Conservation (phyloP, 1,139 yeast species). For the Kazachstania sp. region DNA sequence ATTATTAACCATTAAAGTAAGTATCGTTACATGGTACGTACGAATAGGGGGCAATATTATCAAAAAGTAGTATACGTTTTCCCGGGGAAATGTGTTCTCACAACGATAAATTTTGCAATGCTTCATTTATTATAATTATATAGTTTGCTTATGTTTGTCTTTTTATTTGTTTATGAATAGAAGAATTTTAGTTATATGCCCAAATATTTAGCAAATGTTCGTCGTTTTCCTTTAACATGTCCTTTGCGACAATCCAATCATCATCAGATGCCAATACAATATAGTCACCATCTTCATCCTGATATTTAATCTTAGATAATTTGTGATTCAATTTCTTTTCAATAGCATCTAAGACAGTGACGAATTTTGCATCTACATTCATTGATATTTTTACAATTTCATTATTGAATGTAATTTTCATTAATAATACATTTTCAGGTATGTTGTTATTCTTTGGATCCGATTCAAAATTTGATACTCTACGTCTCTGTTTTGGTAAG, state of each 20-base stretch:
- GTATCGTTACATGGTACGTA: too few relatives aligned
- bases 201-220: conserved; percentile 35
- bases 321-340: conserved; percentile 36
- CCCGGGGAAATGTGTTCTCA: background rate
- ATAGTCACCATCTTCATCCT: conserved; percentile 93
- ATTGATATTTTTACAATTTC: conserved; percentile 35
- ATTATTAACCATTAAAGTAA: too few relatives aligned
- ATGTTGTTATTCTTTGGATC: conserved; percentile 34
- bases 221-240: conserved; percentile 34
- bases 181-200: conserved; percentile 21
- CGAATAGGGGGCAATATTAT: too few relatives aligned
- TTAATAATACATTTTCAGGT: conserved; percentile 32
- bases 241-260: conserved; percentile 44
- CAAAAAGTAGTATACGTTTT: too few relatives aligned
- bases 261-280: conserved; percentile 82
- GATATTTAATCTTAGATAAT: conserved; percentile 54
- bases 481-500: conserved; percentile 28
- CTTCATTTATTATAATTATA: background rate
- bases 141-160: background rate
- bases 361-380: conserved; percentile 30
- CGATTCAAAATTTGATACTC: conserved; percentile 30
- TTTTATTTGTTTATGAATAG: background rate
- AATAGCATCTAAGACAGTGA: conserved; percentile 29
- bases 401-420: conserved; percentile 33
- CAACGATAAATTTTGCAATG: background rate